Conservation (phyloP, 2,329 filamentous ascomycete genomes). For the Metarhizium sp. region DNA sequence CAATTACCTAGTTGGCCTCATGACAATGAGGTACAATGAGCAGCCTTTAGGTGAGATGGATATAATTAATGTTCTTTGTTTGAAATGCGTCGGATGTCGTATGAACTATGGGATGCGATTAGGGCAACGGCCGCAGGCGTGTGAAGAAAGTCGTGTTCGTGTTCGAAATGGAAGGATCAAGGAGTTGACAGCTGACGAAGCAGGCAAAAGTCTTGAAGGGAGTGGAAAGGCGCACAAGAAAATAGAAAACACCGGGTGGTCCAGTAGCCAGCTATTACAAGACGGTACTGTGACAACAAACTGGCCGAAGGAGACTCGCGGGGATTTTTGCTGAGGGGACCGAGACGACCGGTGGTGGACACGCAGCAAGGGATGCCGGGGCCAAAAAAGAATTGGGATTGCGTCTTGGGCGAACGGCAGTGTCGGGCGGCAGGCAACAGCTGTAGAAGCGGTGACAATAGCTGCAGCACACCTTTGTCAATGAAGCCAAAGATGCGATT, state of each 20-base stretch:
- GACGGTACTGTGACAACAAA: constrained; percentile 15
- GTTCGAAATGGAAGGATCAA: not conserved
- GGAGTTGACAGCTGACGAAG: constrained; percentile 1
- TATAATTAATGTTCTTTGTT: not conserved
- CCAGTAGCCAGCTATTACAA: constrained; percentile 26
- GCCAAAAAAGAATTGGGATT: not conserved
- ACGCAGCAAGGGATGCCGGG: not conserved
- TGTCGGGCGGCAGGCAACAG: not conserved
- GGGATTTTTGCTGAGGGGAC: not conserved
- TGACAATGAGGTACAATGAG: constrained; percentile 6
- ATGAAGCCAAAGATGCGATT: not conserved
- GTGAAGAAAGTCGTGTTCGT: not conserved
- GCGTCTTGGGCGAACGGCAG: not conserved
- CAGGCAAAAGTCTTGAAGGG: not conserved
- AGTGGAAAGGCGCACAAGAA: constrained; percentile 4
- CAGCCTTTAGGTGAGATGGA: not conserved
- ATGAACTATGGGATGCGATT: constrained; percentile 3
- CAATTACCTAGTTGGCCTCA: constrained; percentile 49
- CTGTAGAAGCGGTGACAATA: not conserved
- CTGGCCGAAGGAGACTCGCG: constrained; percentile 1
- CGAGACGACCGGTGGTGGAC: not conserved
- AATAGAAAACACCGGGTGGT: constrained; percentile 8
- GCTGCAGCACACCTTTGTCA: not conserved
- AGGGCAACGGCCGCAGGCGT: not conserved
- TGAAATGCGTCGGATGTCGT: constrained; percentile 2